Conservation (phyloP, 1,139 yeast species). For the Pichia sp. region DNA sequence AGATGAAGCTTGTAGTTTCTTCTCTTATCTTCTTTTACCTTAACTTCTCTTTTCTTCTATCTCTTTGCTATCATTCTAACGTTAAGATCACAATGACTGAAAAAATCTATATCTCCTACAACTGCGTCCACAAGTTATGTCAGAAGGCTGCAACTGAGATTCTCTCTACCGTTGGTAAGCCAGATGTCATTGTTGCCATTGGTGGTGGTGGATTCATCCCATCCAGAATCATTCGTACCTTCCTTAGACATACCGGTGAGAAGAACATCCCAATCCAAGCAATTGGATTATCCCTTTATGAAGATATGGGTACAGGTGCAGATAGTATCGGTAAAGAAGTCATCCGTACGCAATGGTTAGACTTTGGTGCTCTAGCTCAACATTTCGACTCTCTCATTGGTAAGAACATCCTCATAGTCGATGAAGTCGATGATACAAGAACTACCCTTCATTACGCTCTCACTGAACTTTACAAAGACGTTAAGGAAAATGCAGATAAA, state of each 20-base stretch:
- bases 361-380: slow-evolving; percentile 48
- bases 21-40: no score
- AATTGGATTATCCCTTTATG: slow-evolving; percentile 55
- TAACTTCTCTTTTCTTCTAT: no score
- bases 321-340: slow-evolving; percentile 52
- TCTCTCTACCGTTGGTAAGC: slow-evolving; percentile 54
- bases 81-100: no score
- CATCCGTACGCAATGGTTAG: slow-evolving; percentile 61
- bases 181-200: slow-evolving; percentile 72
- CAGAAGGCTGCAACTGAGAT: slow-evolving; percentile 74
- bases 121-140: slow-evolving; percentile 88
- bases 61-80: no score
- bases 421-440: slow-evolving; percentile 64
- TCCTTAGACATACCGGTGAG: slow-evolving; percentile 45
- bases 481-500: slow-evolving; percentile 37
- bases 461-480: slow-evolving; percentile 51
- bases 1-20: no score
- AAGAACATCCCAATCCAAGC: slow-evolving; percentile 62
- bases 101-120: slow-evolving; percentile 86
- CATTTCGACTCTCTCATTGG: slow-evolving; percentile 51
- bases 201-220: slow-evolving; percentile 65
- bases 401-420: slow-evolving; percentile 56
- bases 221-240: slow-evolving; percentile 56
- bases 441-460: slow-evolving; percentile 59
- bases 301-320: slow-evolving; percentile 41